Evolutionary conservation across 257 asterid genomes (phyloP).

Genomic region (Dorcoceras hygrometricum): DNA sequence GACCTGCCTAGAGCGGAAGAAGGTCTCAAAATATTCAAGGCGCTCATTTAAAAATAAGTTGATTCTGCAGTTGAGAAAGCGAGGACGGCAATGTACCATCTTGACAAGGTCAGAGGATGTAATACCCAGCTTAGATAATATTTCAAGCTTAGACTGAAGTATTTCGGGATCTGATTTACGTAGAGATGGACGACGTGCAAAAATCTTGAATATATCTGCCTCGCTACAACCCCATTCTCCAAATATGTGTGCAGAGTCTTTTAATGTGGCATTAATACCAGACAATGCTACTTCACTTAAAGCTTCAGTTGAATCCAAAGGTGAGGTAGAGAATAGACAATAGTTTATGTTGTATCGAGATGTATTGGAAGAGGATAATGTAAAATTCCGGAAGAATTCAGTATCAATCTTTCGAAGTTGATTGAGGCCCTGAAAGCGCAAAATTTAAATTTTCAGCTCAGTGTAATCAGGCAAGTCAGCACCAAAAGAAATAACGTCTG

Average conservation of each 20-base stretch:
- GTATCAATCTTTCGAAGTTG: conserved; percentile 25
- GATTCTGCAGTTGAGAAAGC: conserved; percentile 55
- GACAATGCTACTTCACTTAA: conserved; percentile 24
- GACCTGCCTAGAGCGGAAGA: conserved; percentile 57
- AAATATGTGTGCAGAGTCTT: conserved; percentile 42
- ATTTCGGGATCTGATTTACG: conserved; percentile 34
- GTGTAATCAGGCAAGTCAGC: neutral
- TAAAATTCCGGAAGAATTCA: conserved; percentile 20
- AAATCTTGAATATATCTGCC: conserved; percentile 52
- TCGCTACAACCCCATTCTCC: conserved; percentile 69
- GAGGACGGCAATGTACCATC: conserved; percentile 68
- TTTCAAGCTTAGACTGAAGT: conserved; percentile 56
- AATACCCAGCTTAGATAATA: conserved; percentile 53
- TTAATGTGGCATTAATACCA: conserved; percentile 17
- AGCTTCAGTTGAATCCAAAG: conserved; percentile 30
- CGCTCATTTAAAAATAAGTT: conserved; percentile 47
- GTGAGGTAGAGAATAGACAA: conserved; percentile 32
- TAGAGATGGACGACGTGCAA: conserved; percentile 53
- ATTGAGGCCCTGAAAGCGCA: conserved; percentile 32
- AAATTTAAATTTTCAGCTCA: neutral
- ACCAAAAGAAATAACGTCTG: neutral
- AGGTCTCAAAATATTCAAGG: conserved; percentile 41
- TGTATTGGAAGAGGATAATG: conserved; percentile 22
- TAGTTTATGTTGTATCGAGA: conserved; percentile 24
- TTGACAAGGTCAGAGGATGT: conserved; percentile 51